These are phyloP conservation scores for Coelastrella sp. DNA, from an alignment of 139 green algal species.

Conservation along the genomic window DNA sequence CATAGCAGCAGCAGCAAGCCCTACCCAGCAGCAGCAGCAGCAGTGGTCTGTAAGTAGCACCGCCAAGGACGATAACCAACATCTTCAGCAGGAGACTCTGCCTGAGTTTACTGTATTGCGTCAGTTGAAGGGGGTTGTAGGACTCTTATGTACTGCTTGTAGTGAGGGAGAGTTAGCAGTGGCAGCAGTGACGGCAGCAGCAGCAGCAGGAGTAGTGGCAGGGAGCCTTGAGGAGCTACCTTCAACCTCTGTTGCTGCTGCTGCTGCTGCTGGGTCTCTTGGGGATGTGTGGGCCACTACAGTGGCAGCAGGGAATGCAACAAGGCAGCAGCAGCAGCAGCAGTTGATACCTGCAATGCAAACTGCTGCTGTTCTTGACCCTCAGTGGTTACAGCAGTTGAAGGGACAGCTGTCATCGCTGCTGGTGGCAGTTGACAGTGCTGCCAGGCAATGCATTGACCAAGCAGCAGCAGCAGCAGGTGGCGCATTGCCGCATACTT, in stretches of 20 bases:
- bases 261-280: not conserved
- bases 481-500: not conserved
- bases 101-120: not conserved
- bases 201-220: slow-evolving; percentile 8
- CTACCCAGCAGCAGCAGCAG: slow-evolving; percentile 37
- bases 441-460: not conserved
- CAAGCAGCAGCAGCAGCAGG: not conserved
- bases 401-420: not conserved
- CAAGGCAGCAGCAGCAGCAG: slow-evolving; percentile 17
- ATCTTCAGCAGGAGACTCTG: not conserved
- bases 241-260: not conserved
- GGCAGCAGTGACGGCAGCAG: not conserved
- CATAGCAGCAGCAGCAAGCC: too few relatives aligned
- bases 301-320: slow-evolving; percentile 1
- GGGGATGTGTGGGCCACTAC: not conserved
- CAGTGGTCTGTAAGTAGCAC: not conserved
- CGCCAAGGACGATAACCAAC: too few relatives aligned
- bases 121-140: not conserved
- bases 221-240: not conserved
- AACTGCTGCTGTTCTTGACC: too few relatives aligned
- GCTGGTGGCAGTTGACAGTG: not conserved
- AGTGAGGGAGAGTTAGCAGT: not conserved
- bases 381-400: not conserved
- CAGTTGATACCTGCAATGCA: too few relatives aligned
- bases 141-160: not conserved